Evolutionary conservation across 345 rosid genomes (phyloP), one percentile per base, ranked within the genome.

Genomic region (Arabis hirsuta): DNA sequence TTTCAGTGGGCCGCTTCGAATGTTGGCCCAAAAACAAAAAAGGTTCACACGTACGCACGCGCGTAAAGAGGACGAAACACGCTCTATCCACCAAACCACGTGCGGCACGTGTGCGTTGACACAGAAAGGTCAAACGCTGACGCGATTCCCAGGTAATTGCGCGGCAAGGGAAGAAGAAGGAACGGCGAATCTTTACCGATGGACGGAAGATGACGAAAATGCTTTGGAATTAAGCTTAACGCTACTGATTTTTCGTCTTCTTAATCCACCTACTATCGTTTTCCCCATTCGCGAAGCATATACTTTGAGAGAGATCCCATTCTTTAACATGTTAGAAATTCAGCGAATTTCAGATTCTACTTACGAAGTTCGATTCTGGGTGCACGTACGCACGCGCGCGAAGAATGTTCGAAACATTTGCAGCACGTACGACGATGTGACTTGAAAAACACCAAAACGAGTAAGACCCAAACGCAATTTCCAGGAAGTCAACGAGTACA

Each of bases 161-260:
- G 58, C 57, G 58, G 69, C 9, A 32, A 50, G 22, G 12, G 19
- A 36, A 20, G 19, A 36, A 20, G 31, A 8, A 9, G 31, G 7
- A n/a, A 19, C 26, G 13, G 9, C 9, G 12, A 12, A 19, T 22
- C 34, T 47, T 16, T 32, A 10, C 16, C 1, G 55, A 32, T 47
- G 46, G 19, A 12, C 29, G 5, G 3, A 7, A 5, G 46, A 13
- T 32, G 64, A 32, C 7, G 45, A 6, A 2, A 27, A 16, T 51
- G 69, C 69, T 43, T 43, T 43, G 54, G 11, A 22, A 62, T 50
- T 19, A 57, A 41, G 41, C 51, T 24, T 3, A 42, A 13, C 7
- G 59, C 22, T 55, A 71, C 48, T 12, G 5, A 55, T 7, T 32
- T 32, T 71, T 65, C 10, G 50, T 65, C 69, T 77, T 19, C 19